Evolutionary conservation across 441 rosid genomes (phyloP), one percentile per base, ranked within the genome.

Genomic region (Pelargonium australe): DNA sequence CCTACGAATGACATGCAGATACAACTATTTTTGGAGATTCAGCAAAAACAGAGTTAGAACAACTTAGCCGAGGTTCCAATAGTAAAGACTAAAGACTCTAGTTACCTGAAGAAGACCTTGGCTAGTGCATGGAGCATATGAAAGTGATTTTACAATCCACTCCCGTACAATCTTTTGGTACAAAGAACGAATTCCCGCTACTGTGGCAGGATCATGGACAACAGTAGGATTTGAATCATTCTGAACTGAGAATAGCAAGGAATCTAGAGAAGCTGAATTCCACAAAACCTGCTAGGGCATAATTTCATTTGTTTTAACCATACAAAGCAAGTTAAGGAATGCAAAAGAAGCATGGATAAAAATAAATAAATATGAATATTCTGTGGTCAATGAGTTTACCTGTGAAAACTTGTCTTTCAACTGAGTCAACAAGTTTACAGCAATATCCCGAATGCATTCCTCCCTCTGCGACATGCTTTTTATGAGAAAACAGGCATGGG

Each of bases 51-150:
- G n/a, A 25, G 16, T 25, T 16, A 55, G 43, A 34, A 28, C 61
- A 34, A 72, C 34, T 55, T 55, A 69, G 14, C 12, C 12, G 45
- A 49, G 43, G 14, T 66, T 66, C 47, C 43, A 45, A 34, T 16
- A 40, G 62, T 10, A 40, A 62, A 12, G 1, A 63, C 65, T 68
- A n/a, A n/a, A n/a, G n/a, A n/a, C n/a, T n/a, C n/a, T n/a, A n/a
- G n/a, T n/a, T n/a, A n/a, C 99, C 99, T 95, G 99, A 75, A 95
- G 93, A 75, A 95, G 84, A 70, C 99, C 99, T 86, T 95, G 99
- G 81, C 89, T 92, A 12, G 99, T 95, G 82, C 99, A 95, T 17
- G 99, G 99, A 72, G 99, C 97, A 83, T 85, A 79, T 62, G 98
- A 95, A 68, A 95, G 89, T 37, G 98, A 92, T 77, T 83, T 80